A percentile compares a stretch with the other conserved stretches of the same genome.
phyloP scores from a whole-genome alignment of 192 early-diverging fungal genomes.

The Mortierella antarctica region DNA sequence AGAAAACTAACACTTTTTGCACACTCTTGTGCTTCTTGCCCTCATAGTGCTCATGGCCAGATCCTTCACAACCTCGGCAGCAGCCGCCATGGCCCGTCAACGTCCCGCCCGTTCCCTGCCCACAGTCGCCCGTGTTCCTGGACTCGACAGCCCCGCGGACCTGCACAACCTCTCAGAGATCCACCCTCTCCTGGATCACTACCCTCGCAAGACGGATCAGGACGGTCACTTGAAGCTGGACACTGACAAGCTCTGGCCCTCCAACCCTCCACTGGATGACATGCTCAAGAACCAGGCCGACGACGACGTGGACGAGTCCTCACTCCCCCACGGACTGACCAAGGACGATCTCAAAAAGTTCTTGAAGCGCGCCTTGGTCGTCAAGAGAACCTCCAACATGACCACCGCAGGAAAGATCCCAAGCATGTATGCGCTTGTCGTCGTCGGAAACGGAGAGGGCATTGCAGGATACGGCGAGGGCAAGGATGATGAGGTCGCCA shows the following conservation, averaged over 20 bases:
- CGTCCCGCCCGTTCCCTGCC: slow-evolving; percentile 14
- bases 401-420: slow-evolving; percentile 83
- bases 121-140: slow-evolving; percentile 25
- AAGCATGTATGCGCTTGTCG: slow-evolving; percentile 90
- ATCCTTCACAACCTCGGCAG: slow-evolving; percentile 28
- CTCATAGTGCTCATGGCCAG: slow-evolving; percentile 22
- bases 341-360: slow-evolving; percentile 66
- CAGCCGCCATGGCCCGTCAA: slow-evolving; percentile 42
- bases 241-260: slow-evolving; percentile 28
- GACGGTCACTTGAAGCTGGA: slow-evolving; percentile 32
- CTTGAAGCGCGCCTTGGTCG: slow-evolving; percentile 75
- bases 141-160: slow-evolving; percentile 17
- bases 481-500: slow-evolving; percentile 79
- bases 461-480: slow-evolving; percentile 95
- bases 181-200: slow-evolving; percentile 49
- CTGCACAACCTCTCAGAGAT: slow-evolving; percentile 49
- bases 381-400: slow-evolving; percentile 83
- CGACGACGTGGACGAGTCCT: slow-evolving; percentile 45
- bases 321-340: slow-evolving; percentile 59
- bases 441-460: slow-evolving; percentile 94
- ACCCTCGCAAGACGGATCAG: slow-evolving; percentile 37
- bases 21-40: no score
- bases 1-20: no score
- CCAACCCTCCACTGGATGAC: slow-evolving; percentile 42
- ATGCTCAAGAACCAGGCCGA: slow-evolving; percentile 51